Percentiles rank a stretch among this genome's conserved stretches.
These are phyloP conservation scores for Paramecium sexaurelia DNA, from an alignment of 73 alveolate species.

Conservation along the genomic window DNA sequence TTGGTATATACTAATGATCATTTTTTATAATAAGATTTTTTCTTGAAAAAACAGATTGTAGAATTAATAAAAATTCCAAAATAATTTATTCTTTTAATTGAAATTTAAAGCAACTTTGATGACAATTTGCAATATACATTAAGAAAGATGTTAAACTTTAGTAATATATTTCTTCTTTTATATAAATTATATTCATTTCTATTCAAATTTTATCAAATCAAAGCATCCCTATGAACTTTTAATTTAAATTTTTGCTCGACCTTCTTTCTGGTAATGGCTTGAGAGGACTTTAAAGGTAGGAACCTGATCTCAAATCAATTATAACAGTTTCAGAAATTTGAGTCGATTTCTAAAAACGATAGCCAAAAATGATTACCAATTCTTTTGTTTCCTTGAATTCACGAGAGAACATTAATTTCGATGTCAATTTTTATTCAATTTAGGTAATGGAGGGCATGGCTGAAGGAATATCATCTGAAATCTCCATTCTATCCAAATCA, in stretches of 20 bases:
- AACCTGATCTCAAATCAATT: conserved; percentile 7
- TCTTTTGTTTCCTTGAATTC: background rate
- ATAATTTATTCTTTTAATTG: no score
- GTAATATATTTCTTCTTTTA: background rate
- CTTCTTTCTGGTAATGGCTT: background rate
- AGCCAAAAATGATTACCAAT: background rate
- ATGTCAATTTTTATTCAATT: background rate
- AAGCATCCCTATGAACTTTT: conserved; percentile 25
- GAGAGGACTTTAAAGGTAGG: background rate
- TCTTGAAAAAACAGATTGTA: no score
- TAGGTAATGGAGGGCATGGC: background rate
- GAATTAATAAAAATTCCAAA: no score
- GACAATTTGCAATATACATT: no score
- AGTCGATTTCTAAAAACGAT: background rate
- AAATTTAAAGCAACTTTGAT: no score
- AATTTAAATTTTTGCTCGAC: background rate
- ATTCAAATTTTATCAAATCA: background rate
- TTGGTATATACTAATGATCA: no score
- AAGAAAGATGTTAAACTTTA: background rate
- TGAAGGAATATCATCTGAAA: background rate
- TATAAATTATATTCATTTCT: background rate
- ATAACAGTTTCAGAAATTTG: conserved; percentile 5
- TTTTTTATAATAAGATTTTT: no score
- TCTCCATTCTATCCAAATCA: background rate
- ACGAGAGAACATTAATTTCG: background rate